These are phyloP conservation scores for Sonneratia caseolaris DNA, from an alignment of 345 rosid genomes.

Conservation along the genomic window DNA sequence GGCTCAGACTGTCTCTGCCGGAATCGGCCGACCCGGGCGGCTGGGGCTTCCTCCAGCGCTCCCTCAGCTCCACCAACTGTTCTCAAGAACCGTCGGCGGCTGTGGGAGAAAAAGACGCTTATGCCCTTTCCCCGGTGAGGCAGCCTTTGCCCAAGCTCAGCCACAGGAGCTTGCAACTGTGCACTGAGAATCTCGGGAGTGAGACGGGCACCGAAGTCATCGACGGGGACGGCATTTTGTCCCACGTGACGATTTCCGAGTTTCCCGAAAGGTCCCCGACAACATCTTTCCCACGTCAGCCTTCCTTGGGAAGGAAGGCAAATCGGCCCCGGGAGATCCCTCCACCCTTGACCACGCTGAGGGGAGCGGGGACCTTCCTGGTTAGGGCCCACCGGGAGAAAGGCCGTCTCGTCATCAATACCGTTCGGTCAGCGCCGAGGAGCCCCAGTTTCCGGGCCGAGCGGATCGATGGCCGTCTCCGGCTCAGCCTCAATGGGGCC, in stretches of 20 bases:
- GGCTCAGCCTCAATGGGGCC: slow-evolving; percentile 35
- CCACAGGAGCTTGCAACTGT: slow-evolving; percentile 64
- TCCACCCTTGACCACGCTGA: slow-evolving; percentile 73
- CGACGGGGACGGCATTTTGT: slow-evolving; percentile 21
- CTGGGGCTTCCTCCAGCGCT: slow-evolving; percentile 56
- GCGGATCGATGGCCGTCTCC: slow-evolving; percentile 70
- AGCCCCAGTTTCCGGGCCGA: slow-evolving; percentile 44
- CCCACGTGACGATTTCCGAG: slow-evolving; percentile 12
- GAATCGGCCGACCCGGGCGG: slow-evolving; percentile 18
- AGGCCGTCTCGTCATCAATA: slow-evolving; percentile 58
- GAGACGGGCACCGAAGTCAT: slow-evolving; percentile 62
- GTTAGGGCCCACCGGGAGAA: slow-evolving; percentile 62
- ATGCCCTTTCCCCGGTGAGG: slow-evolving; percentile 37
- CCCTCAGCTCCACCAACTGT: slow-evolving; percentile 28
- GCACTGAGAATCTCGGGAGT: slow-evolving; percentile 83
- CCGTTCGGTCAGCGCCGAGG: slow-evolving; percentile 28
- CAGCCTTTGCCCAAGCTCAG: slow-evolving; percentile 47
- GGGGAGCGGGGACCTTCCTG: slow-evolving; percentile 38
- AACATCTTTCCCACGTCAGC: neutral
- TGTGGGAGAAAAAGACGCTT: slow-evolving; percentile 15
- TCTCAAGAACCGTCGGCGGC: slow-evolving; percentile 14
- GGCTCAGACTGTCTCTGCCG: slow-evolving; percentile 7
- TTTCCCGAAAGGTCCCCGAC: slow-evolving; percentile 2
- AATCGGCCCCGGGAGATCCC: slow-evolving; percentile 29
- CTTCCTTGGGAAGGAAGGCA: neutral